phyloP scores from a whole-genome alignment of 768 basidiomycete species.

The Russula dissimulans region DNA sequence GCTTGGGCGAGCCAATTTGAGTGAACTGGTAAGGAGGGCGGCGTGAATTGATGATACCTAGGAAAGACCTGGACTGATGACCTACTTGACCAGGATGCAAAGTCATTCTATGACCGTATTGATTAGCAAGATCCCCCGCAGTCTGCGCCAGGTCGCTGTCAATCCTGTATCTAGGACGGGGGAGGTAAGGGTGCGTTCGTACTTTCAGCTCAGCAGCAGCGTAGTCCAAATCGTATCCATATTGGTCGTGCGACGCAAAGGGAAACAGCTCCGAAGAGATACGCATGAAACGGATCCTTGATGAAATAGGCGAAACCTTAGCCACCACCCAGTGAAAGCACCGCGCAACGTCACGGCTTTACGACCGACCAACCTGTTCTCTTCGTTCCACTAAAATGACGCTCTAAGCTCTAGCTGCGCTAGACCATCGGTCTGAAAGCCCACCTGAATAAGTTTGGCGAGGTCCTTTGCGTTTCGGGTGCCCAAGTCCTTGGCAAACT shows the following conservation, averaged over 20 bases:
- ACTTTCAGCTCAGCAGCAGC: constrained; percentile 48
- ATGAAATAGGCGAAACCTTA: not conserved
- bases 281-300: constrained; percentile 74
- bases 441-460: constrained; percentile 51
- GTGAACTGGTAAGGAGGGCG: constrained; percentile 37
- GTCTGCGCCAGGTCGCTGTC: constrained; percentile 20
- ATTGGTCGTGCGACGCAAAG: constrained; percentile 70
- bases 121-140: constrained; percentile 39
- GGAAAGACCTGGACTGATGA: not conserved
- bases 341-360: not conserved
- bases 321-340: not conserved
- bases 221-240: constrained; percentile 78
- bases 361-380: constrained; percentile 35
- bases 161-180: not conserved
- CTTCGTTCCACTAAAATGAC: constrained; percentile 70
- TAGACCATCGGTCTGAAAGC: not conserved
- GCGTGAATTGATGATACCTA: not conserved
- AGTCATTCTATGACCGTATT: constrained; percentile 56
- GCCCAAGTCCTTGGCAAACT: constrained; percentile 76
- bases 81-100: constrained; percentile 72
- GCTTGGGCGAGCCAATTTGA: constrained; percentile 70
- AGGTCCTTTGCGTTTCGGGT: constrained; percentile 67
- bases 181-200: not conserved
- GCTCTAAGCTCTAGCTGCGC: no score
- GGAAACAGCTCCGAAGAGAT: constrained; percentile 92